These are phyloP conservation scores for Gymnopilus dilepis DNA, from an alignment of 768 basidiomycete genomes.

Conservation along the genomic window DNA sequence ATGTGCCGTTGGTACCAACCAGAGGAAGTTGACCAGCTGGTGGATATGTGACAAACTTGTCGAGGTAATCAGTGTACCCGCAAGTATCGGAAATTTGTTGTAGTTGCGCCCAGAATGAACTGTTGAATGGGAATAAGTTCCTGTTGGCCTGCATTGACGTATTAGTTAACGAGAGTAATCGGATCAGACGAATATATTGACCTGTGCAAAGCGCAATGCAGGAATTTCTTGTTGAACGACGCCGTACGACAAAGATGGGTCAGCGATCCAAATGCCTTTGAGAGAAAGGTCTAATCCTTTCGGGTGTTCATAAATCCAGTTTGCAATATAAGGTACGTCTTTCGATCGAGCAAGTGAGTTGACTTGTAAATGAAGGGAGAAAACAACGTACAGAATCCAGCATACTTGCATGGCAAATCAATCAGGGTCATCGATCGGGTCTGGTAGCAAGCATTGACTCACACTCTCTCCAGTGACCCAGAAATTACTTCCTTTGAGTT, in stretches of 20 bases:
- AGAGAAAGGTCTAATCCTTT: conserved; percentile 52
- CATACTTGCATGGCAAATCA: conserved; percentile 51
- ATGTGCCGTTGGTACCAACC: conserved; percentile 49
- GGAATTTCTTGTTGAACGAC: conserved; percentile 70
- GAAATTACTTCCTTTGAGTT: conserved; percentile 70
- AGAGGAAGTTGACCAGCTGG: conserved; percentile 67
- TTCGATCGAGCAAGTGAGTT: not conserved
- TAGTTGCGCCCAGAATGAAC: conserved; percentile 55
- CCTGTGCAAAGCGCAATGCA: conserved; percentile 62
- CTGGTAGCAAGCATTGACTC: conserved; percentile 27
- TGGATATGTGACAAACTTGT: conserved; percentile 67
- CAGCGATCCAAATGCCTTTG: conserved; percentile 69
- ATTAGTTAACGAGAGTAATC: not conserved
- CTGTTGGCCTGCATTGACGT: conserved; percentile 47
- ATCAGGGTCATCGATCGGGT: not conserved
- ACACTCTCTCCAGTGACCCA: conserved; percentile 74
- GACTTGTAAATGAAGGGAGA: not conserved
- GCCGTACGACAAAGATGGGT: conserved; percentile 49
- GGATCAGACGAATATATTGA: conserved; percentile 10
- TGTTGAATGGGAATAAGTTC: conserved; percentile 66
- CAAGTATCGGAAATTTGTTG: conserved; percentile 58
- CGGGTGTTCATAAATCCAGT: conserved; percentile 70
- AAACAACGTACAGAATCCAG: conserved; percentile 61
- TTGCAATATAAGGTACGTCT: conserved; percentile 64
- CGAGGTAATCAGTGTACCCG: conserved; percentile 64